Base-by-base conservation (phyloP, 179 eudicot genomes). In the Nepenthes alata region DNA sequence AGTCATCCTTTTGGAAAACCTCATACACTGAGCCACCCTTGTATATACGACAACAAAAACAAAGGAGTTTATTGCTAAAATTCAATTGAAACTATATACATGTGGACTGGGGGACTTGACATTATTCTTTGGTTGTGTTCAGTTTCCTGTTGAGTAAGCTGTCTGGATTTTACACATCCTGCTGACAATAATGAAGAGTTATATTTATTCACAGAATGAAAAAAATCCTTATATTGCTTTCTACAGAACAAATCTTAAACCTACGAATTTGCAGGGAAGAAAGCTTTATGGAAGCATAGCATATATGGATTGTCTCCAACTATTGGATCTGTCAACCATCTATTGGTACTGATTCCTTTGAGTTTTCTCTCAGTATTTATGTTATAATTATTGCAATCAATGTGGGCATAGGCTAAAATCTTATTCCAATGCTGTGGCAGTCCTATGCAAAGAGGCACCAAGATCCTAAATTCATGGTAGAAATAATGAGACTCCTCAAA, bases 271-370 rank as follows among this genome's bases (percentile, higher is more conserved):
- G 68, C 79, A 94, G 99, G 96, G 60, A 80, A 78, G 82, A 94
- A 82, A 73, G 77, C 83, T 49, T 55, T 94, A 69, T 80, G 85
- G 83, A 90, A 78, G 76, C 84, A 79, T 74, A 87, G 87, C 79
- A 65, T 82, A n/a, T 87, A 76, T 74, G 99, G 99, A 63, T 65
- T 90, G 62, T 71, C 83, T 75, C 97, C 99, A 62, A 75, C 75
- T 58, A 63, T 75, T 58, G 95, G 79, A 63, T 90, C 97, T 51
- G 97, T 89, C 48, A 85, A 94, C 72, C 77, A 71, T 66, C 71
- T 94, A 67, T 69, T 94, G 95, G 99, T 94, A 87, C 44, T 50
- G 47, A 14, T 53, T 57, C 50, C 41, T 39, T 50, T 55, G 35
- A 35, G 45, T 53, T 4, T 37, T 52, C 34, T 48, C 34, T 14